A percentile compares a stretch with the other conserved stretches of the same genome.
These are phyloP conservation scores for Murraya paniculata DNA, from an alignment of 345 rosid genomes.

Conservation along the genomic window DNA sequence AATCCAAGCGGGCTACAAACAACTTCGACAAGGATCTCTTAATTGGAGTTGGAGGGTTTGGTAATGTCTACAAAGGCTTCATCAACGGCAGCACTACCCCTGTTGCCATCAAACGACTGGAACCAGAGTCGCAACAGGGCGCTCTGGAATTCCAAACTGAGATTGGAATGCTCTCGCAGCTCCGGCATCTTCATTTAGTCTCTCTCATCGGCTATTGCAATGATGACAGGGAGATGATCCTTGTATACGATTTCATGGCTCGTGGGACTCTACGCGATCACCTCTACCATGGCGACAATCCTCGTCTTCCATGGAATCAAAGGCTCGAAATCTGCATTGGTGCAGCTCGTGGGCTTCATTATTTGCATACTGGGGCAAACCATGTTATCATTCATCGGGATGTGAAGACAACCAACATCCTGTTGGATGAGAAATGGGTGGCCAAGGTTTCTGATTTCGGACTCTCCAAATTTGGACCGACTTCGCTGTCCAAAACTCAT, in stretches of 20 bases:
- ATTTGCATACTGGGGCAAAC: slow-evolving; percentile 38
- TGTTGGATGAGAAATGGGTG: slow-evolving; percentile 47
- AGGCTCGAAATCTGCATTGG: slow-evolving; percentile 38
- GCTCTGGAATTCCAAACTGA: slow-evolving; percentile 37
- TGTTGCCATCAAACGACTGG: slow-evolving; percentile 39
- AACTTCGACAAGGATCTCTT: slow-evolving; percentile 31
- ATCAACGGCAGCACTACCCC: slow-evolving; percentile 24
- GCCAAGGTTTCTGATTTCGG: slow-evolving; percentile 66
- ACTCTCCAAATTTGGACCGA: slow-evolving; percentile 40
- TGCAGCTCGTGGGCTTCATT: slow-evolving; percentile 30
- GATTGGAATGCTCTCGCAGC: slow-evolving; percentile 42
- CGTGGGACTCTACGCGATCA: slow-evolving; percentile 37
- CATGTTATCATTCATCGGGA: slow-evolving; percentile 48
- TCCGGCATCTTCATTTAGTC: slow-evolving; percentile 34
- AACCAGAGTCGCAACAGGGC: slow-evolving; percentile 31
- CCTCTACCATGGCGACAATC: slow-evolving; percentile 25
- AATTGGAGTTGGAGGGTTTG: slow-evolving; percentile 41
- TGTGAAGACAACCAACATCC: slow-evolving; percentile 52
- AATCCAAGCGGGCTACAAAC: slow-evolving; percentile 31
- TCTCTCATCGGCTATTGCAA: slow-evolving; percentile 39
- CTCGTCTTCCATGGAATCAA: slow-evolving; percentile 33
- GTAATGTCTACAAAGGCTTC: slow-evolving; percentile 39
- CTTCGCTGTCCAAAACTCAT: slow-evolving; percentile 32
- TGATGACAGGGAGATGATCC: slow-evolving; percentile 33
- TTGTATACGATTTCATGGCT: slow-evolving; percentile 41